phyloP scores from a whole-genome alignment of 305 asterid species.

The Vinca major region DNA sequence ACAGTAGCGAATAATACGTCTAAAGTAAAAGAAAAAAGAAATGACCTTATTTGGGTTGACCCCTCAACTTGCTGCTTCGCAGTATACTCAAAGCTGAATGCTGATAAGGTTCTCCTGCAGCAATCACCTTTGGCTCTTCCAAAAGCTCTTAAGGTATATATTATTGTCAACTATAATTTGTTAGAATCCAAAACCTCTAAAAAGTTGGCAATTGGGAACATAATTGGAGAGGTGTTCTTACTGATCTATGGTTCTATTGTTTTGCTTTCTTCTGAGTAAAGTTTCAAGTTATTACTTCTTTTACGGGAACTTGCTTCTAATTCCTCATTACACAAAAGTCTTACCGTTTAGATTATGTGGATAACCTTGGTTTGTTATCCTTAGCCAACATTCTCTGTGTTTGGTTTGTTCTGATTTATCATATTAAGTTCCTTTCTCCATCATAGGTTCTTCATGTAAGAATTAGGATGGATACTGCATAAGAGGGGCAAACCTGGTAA shows the following conservation, averaged over 20 bases:
- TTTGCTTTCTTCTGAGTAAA: background rate
- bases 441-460: background rate
- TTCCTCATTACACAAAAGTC: background rate
- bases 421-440: background rate
- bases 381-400: background rate
- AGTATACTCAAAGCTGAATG: slow-evolving; percentile 63
- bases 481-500: background rate
- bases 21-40: slow-evolving; percentile 28
- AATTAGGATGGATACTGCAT: background rate
- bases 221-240: background rate
- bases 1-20: slow-evolving; percentile 11
- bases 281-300: background rate
- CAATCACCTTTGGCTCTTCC: slow-evolving; percentile 85
- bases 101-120: slow-evolving; percentile 53
- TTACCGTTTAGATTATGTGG: background rate
- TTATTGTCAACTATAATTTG: slow-evolving; percentile 4
- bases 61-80: slow-evolving; percentile 75
- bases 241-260: background rate
- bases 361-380: background rate
- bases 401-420: background rate
- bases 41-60: slow-evolving; percentile 69
- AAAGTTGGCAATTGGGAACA: background rate
- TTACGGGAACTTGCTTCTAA: background rate
- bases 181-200: background rate
- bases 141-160: slow-evolving; percentile 76